phyloP scores from a whole-genome alignment of 176 grass and related monocot species.

The sorghum (Sorghum bicolor) region DNA sequence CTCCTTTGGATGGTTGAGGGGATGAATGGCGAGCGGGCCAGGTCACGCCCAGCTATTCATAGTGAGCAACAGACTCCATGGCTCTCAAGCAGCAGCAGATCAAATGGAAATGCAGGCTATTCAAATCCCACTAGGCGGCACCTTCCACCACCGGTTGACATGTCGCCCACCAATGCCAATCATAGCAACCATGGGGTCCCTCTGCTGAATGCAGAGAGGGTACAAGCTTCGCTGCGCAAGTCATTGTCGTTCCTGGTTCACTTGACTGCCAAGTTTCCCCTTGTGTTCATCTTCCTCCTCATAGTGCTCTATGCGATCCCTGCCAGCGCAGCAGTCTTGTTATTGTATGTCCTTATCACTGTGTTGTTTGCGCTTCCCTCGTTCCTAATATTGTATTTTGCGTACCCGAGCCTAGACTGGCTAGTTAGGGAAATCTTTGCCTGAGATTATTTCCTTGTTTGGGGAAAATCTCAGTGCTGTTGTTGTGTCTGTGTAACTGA shows the following conservation, averaged over 20 bases:
- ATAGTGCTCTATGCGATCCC: conserved; percentile 82
- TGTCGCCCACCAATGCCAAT: not conserved
- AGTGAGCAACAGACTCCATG: conserved; percentile 28
- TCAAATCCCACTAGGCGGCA: conserved; percentile 26
- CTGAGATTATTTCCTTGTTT: conserved; percentile 41
- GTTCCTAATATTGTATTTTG: conserved; percentile 76
- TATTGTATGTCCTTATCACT: conserved; percentile 59
- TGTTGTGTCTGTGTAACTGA: conserved; percentile 20
- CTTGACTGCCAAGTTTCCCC: conserved; percentile 64
- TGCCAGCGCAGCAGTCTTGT: conserved; percentile 59
- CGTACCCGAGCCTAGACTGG: conserved; percentile 73
- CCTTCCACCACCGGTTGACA: conserved; percentile 11
- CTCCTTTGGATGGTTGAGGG: conserved; percentile 91
- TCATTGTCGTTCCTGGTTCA: conserved; percentile 62
- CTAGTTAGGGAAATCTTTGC: conserved; percentile 72
- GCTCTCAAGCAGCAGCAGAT: conserved; percentile 27
- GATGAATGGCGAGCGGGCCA: conserved; percentile 61
- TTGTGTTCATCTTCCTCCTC: conserved; percentile 77
- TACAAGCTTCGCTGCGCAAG: conserved; percentile 57
- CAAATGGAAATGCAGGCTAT: conserved; percentile 28
- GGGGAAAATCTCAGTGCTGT: not conserved
- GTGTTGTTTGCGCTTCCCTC: conserved; percentile 72
- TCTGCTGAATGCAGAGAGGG: conserved; percentile 51
- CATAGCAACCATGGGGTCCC: conserved; percentile 17
- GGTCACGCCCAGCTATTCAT: conserved; percentile 22